phyloP scores from a whole-genome alignment of 176 grass and related monocot genomes.

The Triticum aestivum region DNA sequence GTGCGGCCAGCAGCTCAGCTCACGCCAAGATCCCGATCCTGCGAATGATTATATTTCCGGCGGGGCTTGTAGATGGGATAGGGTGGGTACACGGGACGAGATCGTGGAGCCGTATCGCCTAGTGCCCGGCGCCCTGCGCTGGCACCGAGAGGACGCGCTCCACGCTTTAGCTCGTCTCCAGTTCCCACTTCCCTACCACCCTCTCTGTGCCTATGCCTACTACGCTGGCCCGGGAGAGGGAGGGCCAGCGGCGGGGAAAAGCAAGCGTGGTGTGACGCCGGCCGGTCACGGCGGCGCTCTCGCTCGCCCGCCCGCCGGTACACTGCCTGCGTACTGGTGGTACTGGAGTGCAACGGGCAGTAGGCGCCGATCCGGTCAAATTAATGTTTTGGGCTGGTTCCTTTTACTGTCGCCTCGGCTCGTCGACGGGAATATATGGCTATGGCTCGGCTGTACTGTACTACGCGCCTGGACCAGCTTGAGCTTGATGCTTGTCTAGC shows the following conservation, averaged over 20 bases:
- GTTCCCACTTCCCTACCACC: background rate
- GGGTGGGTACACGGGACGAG: background rate
- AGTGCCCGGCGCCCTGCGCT: background rate
- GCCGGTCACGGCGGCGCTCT: background rate
- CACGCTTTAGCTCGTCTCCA: background rate
- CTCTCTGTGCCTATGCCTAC: background rate
- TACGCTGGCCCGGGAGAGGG: background rate
- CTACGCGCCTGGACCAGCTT: no score
- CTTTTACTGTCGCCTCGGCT: background rate
- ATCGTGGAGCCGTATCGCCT: background rate
- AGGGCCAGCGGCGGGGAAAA: background rate
- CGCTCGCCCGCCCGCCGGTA: no score
- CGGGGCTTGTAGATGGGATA: background rate
- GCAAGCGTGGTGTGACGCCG: background rate
- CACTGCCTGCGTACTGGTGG: background rate
- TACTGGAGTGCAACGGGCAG: background rate
- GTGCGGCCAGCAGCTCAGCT: conserved; percentile 4
- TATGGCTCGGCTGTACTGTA: background rate
- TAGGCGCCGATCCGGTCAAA: background rate
- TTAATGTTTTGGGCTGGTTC: background rate
- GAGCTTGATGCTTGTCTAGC: no score
- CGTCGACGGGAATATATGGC: background rate
- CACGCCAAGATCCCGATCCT: conserved; percentile 53
- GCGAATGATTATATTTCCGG: conserved; percentile 12
- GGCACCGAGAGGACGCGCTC: background rate